Evolutionary conservation across 176 grass and related monocot genomes (phyloP), one percentile per base, ranked within the genome.

Genomic region (Chrysopogon serrulatus): DNA sequence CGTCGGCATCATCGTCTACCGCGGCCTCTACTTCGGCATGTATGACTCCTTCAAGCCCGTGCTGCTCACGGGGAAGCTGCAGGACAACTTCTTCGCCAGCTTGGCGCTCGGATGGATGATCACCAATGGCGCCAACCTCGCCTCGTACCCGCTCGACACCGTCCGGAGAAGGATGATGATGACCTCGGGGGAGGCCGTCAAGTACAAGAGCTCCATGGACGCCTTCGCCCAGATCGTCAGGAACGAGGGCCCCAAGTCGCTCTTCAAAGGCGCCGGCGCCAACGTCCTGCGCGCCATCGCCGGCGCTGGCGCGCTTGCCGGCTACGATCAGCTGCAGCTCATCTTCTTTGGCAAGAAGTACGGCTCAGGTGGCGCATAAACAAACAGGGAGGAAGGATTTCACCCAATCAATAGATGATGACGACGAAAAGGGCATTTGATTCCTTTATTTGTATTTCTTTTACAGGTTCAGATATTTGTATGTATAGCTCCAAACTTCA

Each of bases 41-140:
- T 94, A 94, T 28, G 89, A 94, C 42, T 92, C 92, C 3, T 62
- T 94, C 65, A 94, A 91, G 84, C 92, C 92, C 3, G 73, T 91
- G 8, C 37, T 94, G 34, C 89, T 91, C 26, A 88, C 86, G 4
- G 89, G 85, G 3, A 80, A 64, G 9, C 39, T 82, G 68, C 68
- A 73, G 80, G 80, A 83, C 15, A 83, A 64, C 31, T 83, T 83
- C 82, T 53, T 83, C 5, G 82, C 71, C 10, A 83, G 71, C 82
- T 30, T 83, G 30, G 82, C 42, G 31, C 82, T 83, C 0, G 82
- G 71, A 0, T 83, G 82, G 82, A 13, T 83, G 71, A 65, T 65
- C 82, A 84, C 82, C 72, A 84, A 75, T 6, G 72, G 82, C 33
- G 82, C 61, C 0, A 76, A 41, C 44, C 62, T 85, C 1, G 83